A percentile compares a stretch with the other conserved stretches of the same genome.
phyloP scores from a whole-genome alignment of 805 yeast genomes.

The Kregervanrija delftensis region DNA sequence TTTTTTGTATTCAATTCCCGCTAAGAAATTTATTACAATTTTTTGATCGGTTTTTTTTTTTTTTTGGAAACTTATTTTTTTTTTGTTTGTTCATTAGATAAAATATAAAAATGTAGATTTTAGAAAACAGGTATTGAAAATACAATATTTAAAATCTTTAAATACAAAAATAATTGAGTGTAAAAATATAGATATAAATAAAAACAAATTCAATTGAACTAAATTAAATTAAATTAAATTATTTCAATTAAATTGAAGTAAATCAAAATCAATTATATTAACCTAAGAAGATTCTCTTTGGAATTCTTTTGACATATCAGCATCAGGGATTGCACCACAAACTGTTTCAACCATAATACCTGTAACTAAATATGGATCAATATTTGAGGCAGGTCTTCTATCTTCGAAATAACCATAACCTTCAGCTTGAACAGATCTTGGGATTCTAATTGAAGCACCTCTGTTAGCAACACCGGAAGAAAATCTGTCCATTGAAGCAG shows the following conservation, averaged over 20 bases:
- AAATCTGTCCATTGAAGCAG: slow-evolving; percentile 88
- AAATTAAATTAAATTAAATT: neutral
- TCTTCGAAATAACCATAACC: slow-evolving; percentile 99
- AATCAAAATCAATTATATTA: neutral
- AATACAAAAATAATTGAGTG: no score
- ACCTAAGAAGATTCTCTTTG: slow-evolving; percentile 56
- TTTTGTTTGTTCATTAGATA: no score
- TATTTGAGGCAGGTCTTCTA: slow-evolving; percentile 99
- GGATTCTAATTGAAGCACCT: slow-evolving; percentile 98
- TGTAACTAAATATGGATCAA: slow-evolving; percentile 97
- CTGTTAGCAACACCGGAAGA: slow-evolving; percentile 99
- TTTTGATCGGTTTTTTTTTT: no score
- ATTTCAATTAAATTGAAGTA: neutral
- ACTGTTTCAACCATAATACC: slow-evolving; percentile 98
- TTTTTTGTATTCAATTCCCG: no score
- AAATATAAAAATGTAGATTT: no score
- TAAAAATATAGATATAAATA: neutral
- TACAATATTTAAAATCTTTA: no score
- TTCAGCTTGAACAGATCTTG: slow-evolving; percentile 97
- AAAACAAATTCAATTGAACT: neutral
- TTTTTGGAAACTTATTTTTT: no score
- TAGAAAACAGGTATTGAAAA: no score
- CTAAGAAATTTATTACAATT: no score
- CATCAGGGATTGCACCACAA: slow-evolving; percentile 89
- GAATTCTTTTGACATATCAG: slow-evolving; percentile 87